A percentile compares a stretch with the other conserved stretches of the same genome.
These are phyloP conservation scores for Limnomonas spitsbergensis DNA, from an alignment of 139 green algal genomes.

Conservation along the genomic window DNA sequence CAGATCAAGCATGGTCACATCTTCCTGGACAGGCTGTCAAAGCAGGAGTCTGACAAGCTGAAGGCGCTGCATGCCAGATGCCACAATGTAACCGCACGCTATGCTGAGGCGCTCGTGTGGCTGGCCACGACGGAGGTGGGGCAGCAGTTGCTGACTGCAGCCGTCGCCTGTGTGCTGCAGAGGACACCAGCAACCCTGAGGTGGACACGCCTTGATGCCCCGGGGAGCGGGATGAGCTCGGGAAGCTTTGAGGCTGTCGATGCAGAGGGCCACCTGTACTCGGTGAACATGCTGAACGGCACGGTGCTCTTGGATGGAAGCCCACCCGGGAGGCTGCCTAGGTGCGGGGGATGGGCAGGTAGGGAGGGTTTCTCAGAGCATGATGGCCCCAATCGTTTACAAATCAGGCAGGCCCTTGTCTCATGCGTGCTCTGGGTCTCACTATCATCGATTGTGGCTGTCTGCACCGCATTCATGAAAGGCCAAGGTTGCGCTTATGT, in stretches of 20 bases:
- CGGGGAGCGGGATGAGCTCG: not conserved
- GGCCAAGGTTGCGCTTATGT: too few relatives aligned
- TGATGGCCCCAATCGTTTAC: not conserved
- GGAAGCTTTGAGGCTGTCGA: constrained; percentile 35
- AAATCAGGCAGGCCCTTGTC: not conserved
- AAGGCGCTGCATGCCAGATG: constrained; percentile 19
- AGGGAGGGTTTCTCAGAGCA: not conserved
- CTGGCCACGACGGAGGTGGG: not conserved
- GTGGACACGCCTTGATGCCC: not conserved
- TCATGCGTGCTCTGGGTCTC: constrained; percentile 31
- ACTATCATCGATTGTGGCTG: too few relatives aligned
- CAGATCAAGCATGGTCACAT: constrained; percentile 35
- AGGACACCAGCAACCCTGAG: not conserved
- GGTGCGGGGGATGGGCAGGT: not conserved
- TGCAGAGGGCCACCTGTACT: constrained; percentile 33
- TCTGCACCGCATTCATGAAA: too few relatives aligned
- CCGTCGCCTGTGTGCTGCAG: constrained; percentile 10
- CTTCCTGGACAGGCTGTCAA: constrained; percentile 18
- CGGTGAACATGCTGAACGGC: constrained; percentile 50
- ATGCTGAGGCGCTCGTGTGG: not conserved
- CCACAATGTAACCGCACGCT: constrained; percentile 22
- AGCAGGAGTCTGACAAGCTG: constrained; percentile 3
- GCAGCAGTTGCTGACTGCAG: not conserved
- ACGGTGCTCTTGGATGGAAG: constrained; percentile 34
- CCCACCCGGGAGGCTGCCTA: constrained; percentile 12